Conservation (phyloP, 345 rosid genomes). For the Draba incana region DNA sequence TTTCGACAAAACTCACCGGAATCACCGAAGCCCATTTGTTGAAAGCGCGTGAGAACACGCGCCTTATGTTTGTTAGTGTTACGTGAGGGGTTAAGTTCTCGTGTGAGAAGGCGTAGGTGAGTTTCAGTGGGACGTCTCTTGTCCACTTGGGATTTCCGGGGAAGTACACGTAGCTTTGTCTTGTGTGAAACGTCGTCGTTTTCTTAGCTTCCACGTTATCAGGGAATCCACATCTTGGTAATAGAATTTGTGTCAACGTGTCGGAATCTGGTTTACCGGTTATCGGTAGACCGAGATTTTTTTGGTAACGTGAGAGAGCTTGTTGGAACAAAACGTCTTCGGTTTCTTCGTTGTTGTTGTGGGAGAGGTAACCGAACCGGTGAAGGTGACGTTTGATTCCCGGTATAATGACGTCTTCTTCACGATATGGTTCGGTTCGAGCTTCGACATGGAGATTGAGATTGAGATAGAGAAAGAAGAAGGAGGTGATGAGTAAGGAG, state of each 20-base stretch:
- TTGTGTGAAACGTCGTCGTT: slow-evolving; percentile 34
- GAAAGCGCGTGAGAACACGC: slow-evolving; percentile 62
- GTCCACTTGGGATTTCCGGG: slow-evolving; percentile 75
- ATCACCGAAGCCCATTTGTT: slow-evolving; percentile 70
- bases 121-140: slow-evolving; percentile 52
- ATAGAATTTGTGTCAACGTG: slow-evolving; percentile 48
- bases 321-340: slow-evolving; percentile 47
- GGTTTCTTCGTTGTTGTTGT: slow-evolving; percentile 6
- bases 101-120: slow-evolving; percentile 70
- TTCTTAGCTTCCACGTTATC: slow-evolving; percentile 34
- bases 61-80: slow-evolving; percentile 41
- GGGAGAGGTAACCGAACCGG: slow-evolving; percentile 55
- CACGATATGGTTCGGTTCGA: slow-evolving; percentile 35
- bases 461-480: slow-evolving; percentile 38
- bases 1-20: slow-evolving; percentile 64
- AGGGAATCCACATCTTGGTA: slow-evolving; percentile 66
- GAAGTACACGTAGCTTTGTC: slow-evolving; percentile 52
- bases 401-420: too few species aligned
- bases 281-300: slow-evolving; percentile 53
- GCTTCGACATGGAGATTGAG: slow-evolving; percentile 39
- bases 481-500: slow-evolving; percentile 21
- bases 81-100: slow-evolving; percentile 53
- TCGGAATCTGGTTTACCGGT: slow-evolving; percentile 60
- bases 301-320: slow-evolving; percentile 52
- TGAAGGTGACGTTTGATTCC: slow-evolving; percentile 53